Conservation (phyloP, 768 basidiomycete species). For the Agaricus subrufescens region DNA sequence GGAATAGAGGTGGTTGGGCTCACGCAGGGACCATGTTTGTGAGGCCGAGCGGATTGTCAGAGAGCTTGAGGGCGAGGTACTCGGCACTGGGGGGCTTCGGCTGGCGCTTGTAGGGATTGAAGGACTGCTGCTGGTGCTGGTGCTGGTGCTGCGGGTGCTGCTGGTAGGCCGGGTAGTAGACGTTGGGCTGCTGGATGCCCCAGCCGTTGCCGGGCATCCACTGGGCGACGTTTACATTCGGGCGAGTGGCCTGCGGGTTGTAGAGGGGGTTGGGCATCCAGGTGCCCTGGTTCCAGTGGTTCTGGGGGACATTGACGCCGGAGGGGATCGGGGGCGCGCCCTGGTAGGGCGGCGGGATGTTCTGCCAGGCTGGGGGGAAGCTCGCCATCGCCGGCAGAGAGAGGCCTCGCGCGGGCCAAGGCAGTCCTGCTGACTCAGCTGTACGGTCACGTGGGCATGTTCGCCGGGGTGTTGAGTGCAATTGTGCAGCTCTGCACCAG, state of each 20-base stretch:
- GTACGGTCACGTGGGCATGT: slow-evolving; percentile 19
- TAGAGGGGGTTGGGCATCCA: slow-evolving; percentile 49
- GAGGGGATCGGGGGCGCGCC: slow-evolving; percentile 55
- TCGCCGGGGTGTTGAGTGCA: neutral
- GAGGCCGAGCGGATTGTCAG: slow-evolving; percentile 62
- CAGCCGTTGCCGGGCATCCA: slow-evolving; percentile 42
- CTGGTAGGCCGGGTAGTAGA: slow-evolving; percentile 17
- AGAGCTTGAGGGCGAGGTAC: slow-evolving; percentile 56
- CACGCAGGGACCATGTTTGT: slow-evolving; percentile 63
- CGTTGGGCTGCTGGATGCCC: slow-evolving; percentile 20
- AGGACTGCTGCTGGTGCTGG: slow-evolving; percentile 20
- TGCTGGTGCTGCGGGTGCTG: slow-evolving; percentile 20
- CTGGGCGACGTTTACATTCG: slow-evolving; percentile 11
- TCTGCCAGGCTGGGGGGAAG: slow-evolving; percentile 4
- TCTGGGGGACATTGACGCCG: slow-evolving; percentile 35
- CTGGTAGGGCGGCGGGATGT: slow-evolving; percentile 30
- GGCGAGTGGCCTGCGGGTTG: slow-evolving; percentile 24
- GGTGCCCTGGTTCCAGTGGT: slow-evolving; percentile 47
- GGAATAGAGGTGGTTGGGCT: slow-evolving; percentile 19
- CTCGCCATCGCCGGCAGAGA: neutral
- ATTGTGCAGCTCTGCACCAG: neutral
- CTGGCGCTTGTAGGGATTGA: slow-evolving; percentile 62
- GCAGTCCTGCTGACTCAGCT: neutral
- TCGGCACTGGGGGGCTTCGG: slow-evolving; percentile 59
- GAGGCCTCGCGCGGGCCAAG: neutral